Percentiles rank a stretch among this genome's conserved stretches.
Conservation (phyloP, 371 early-diverging fungal genomes). For the Apophysomyces sp. region DNA sequence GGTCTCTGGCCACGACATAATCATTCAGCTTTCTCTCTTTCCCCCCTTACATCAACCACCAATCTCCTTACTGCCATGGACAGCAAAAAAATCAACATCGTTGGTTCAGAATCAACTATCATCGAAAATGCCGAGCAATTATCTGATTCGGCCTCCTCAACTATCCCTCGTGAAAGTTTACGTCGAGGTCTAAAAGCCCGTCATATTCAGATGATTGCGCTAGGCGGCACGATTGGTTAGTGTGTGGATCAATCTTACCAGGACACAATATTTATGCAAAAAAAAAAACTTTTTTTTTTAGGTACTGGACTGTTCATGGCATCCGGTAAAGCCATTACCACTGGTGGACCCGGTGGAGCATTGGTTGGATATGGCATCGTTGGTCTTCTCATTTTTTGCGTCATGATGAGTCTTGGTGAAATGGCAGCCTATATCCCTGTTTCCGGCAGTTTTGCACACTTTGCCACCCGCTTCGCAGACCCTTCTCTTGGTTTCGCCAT, state of each 20-base stretch:
- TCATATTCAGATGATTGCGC: slow-evolving; percentile 63
- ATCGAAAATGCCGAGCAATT: slow-evolving; percentile 24
- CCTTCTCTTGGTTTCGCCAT: slow-evolving; percentile 80
- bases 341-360: slow-evolving; percentile 78
- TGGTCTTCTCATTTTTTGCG: slow-evolving; percentile 83
- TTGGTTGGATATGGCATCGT: slow-evolving; percentile 66
- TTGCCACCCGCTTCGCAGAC: slow-evolving; percentile 83
- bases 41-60: slow-evolving; percentile 8
- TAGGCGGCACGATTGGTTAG: slow-evolving; percentile 62
- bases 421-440: slow-evolving; percentile 86
- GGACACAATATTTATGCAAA: not conserved
- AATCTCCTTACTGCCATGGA: slow-evolving; percentile 1
- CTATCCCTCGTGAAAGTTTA: slow-evolving; percentile 9
- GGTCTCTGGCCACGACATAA: slow-evolving; percentile 45
- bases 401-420: slow-evolving; percentile 85
- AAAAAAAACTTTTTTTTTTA: not conserved
- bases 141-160: slow-evolving; percentile 6
- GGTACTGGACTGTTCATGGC: slow-evolving; percentile 90
- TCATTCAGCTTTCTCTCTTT: slow-evolving; percentile 9
- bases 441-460: slow-evolving; percentile 81
- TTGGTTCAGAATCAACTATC: slow-evolving; percentile 12
- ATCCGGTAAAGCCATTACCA: slow-evolving; percentile 75
- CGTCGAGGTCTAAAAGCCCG: slow-evolving; percentile 52
- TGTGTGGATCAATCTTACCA: not conserved
- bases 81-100: slow-evolving; percentile 8